These are phyloP conservation scores for Naumovozyma castellii DNA, from an alignment of 805 yeast species.

Conservation along the genomic window DNA sequence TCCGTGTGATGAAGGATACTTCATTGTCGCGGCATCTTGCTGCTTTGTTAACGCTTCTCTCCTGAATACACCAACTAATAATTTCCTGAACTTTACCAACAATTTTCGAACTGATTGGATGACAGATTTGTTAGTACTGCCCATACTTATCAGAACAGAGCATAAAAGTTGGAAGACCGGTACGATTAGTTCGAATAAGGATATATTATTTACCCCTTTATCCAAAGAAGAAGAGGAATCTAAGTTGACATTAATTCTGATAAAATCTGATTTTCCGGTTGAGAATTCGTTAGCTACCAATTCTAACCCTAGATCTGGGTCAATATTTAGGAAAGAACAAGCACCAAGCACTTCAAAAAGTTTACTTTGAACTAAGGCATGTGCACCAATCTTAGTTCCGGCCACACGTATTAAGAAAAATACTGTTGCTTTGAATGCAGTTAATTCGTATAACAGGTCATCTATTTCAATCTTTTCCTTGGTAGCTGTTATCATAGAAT, in stretches of 20 bases:
- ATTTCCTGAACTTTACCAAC: constrained; percentile 41
- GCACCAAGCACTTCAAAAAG: constrained; percentile 52
- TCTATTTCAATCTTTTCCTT: constrained; percentile 38
- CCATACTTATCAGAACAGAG: constrained; percentile 63
- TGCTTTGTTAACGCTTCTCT: constrained; percentile 37
- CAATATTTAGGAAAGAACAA: constrained; percentile 50
- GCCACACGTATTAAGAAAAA: constrained; percentile 66
- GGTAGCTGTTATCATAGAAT: constrained; percentile 43
- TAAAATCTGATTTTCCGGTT: constrained; percentile 25
- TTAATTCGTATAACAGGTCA: constrained; percentile 58
- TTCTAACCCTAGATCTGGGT: constrained; percentile 71
- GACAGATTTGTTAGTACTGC: constrained; percentile 60
- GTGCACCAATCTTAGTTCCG: constrained; percentile 69
- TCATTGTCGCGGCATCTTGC: constrained; percentile 20
- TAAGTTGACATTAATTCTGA: constrained; percentile 39
- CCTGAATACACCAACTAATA: constrained; percentile 55
- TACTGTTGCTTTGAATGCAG: constrained; percentile 64
- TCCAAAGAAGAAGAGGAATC: constrained; percentile 40
- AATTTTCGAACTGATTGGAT: constrained; percentile 44
- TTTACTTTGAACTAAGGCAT: constrained; percentile 63
- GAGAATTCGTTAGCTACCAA: constrained; percentile 35
- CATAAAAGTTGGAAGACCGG: constrained; percentile 67
- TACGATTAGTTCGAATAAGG: constrained; percentile 57
- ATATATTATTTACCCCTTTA: constrained; percentile 30
- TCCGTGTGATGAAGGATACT: constrained; percentile 22